phyloP scores from a whole-genome alignment of 805 yeast species.

The Nakazawaea wickerhamii region DNA sequence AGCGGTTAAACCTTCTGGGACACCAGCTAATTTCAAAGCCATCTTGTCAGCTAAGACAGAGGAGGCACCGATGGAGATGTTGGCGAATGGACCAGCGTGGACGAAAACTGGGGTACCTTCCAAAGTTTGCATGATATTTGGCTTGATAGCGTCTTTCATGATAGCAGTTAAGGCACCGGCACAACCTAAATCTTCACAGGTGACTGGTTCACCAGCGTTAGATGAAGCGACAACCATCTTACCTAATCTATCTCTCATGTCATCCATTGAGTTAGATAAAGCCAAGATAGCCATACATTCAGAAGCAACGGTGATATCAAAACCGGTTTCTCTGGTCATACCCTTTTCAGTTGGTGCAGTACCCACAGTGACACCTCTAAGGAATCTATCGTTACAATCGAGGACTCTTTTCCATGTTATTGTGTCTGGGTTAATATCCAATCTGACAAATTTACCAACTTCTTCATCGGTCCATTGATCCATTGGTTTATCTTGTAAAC shows the following conservation, averaged over 20 bases:
- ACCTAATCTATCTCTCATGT: constrained; percentile 85
- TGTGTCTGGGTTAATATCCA: constrained; percentile 84
- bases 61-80: constrained; percentile 94
- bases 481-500: constrained; percentile 78
- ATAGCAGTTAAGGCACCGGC: constrained; percentile 96
- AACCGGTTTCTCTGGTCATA: constrained; percentile 78
- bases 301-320: constrained; percentile 94
- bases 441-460: constrained; percentile 65
- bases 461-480: constrained; percentile 77
- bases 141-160: constrained; percentile 93
- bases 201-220: constrained; percentile 70
- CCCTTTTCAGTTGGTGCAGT: constrained; percentile 93
- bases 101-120: constrained; percentile 98
- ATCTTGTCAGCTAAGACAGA: constrained; percentile 90
- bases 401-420: constrained; percentile 92
- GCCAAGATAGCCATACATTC: constrained; percentile 97
- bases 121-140: constrained; percentile 93
- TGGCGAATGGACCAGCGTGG: constrained; percentile 98
- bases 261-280: constrained; percentile 67
- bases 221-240: constrained; percentile 84
- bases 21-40: constrained; percentile 86
- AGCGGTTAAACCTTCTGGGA: constrained; percentile 35
- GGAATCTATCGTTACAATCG: constrained; percentile 88
- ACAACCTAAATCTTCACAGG: constrained; percentile 91
- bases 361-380: constrained; percentile 86